These are phyloP conservation scores for Platanthera guangdongensis DNA, from an alignment of 106 monocot genomes.

Conservation along the genomic window DNA sequence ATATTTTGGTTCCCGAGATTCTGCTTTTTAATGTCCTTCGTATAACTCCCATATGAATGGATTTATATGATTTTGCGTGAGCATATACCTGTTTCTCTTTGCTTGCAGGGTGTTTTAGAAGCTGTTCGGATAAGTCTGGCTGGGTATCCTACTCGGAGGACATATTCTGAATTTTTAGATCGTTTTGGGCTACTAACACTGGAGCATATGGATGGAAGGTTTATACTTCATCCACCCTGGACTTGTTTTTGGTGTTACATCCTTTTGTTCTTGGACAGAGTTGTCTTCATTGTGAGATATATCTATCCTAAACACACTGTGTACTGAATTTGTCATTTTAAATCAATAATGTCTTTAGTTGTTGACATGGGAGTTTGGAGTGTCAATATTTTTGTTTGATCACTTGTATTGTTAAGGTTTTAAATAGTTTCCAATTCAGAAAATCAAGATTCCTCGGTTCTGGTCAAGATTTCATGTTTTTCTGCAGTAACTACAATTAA, in stretches of 20 bases:
- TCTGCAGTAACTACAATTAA: neutral
- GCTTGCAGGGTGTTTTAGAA: slow-evolving; percentile 78
- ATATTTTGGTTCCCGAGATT: no score
- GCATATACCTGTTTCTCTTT: neutral
- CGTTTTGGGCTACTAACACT: slow-evolving; percentile 73
- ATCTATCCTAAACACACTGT: neutral
- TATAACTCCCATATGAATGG: neutral
- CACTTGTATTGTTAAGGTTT: neutral
- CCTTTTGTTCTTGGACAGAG: neutral
- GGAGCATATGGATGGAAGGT: slow-evolving; percentile 74
- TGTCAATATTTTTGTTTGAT: neutral
- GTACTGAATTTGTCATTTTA: neutral
- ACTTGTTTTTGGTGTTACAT: neutral
- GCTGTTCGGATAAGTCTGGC: slow-evolving; percentile 98
- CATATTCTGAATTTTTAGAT: slow-evolving; percentile 86
- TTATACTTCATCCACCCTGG: neutral
- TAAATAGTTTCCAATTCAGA: neutral
- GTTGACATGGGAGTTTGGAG: neutral
- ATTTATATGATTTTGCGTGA: neutral
- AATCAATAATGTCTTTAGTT: neutral
- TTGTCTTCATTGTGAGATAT: neutral
- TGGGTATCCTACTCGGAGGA: slow-evolving; percentile 90
- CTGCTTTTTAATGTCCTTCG: no score
- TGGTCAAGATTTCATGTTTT: neutral
- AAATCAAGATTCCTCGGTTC: neutral